Conservation (phyloP, 768 basidiomycete genomes). For the Leucocoprinus leucothites region DNA sequence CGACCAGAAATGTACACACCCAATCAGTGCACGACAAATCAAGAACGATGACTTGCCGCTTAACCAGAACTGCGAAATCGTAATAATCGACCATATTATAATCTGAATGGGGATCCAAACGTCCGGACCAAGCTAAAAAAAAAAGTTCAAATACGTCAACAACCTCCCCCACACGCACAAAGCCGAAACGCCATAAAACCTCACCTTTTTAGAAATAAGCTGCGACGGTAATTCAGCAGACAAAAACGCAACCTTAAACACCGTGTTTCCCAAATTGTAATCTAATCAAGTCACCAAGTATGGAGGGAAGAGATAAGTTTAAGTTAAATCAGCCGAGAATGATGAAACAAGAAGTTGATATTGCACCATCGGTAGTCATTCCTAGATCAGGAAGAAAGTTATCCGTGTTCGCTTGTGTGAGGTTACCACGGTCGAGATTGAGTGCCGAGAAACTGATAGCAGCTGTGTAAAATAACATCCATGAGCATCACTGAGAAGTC, state of each 20-base stretch:
- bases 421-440: conserved; percentile 51
- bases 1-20: not conserved
- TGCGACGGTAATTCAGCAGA: conserved; percentile 62
- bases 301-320: too few species aligned
- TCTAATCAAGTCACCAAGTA: conserved; percentile 28
- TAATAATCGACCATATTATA: conserved; percentile 51
- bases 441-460: conserved; percentile 55
- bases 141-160: not conserved
- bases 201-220: conserved; percentile 54
- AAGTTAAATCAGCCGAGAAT: too few species aligned
- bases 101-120: conserved; percentile 63
- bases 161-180: too few species aligned
- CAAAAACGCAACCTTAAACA: conserved; percentile 50
- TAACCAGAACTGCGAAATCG: conserved; percentile 53
- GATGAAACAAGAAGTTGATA: too few species aligned
- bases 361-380: conserved; percentile 44
- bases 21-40: conserved; percentile 41
- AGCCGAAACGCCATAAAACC: conserved; percentile 10
- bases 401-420: conserved; percentile 56
- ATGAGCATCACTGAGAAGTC: not conserved
- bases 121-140: conserved; percentile 51
- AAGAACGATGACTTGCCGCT: conserved; percentile 51
- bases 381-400: conserved; percentile 54
- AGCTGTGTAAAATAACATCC: conserved; percentile 21
- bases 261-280: conserved; percentile 53